phyloP scores from a whole-genome alignment of 768 basidiomycete species.

The Pisolithus tinctorius region DNA sequence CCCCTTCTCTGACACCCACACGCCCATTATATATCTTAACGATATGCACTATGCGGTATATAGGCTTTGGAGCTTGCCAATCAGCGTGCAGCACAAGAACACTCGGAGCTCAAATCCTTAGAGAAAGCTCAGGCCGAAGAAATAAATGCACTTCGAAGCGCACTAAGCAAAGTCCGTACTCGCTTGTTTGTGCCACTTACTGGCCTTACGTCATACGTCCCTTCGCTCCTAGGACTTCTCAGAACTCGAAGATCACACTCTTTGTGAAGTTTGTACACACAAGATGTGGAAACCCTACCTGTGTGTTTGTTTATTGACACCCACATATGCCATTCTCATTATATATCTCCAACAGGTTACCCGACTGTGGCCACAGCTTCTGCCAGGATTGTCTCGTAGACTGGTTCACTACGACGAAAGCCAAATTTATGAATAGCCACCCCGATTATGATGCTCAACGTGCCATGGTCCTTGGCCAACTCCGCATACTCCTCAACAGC shows the following conservation, averaged over 20 bases:
- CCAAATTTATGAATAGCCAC: conserved; percentile 40
- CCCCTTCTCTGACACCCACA: background rate
- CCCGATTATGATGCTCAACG: conserved; percentile 38
- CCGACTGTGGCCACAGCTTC: conserved; percentile 65
- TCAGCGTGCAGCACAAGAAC: conserved; percentile 9
- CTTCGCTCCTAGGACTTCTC: conserved; percentile 29
- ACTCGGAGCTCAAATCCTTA: conserved; percentile 16
- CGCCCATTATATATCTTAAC: background rate
- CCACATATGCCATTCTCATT: background rate
- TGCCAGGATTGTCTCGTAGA: conserved; percentile 56
- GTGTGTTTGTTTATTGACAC: conserved; percentile 32
- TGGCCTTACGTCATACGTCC: background rate
- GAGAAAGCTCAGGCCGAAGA: background rate
- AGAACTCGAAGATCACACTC: conserved; percentile 45
- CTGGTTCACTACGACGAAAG: conserved; percentile 43
- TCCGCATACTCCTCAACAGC: conserved; percentile 12
- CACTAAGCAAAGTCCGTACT: background rate
- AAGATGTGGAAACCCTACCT: conserved; percentile 63
- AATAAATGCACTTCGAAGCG: background rate
- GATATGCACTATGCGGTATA: background rate
- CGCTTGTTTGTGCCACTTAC: background rate
- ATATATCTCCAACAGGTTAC: conserved; percentile 34
- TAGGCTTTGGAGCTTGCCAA: conserved; percentile 17
- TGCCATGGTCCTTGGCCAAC: conserved; percentile 9
- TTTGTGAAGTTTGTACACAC: conserved; percentile 58